phyloP scores from a whole-genome alignment of 805 yeast genomes.

The Saccharomycopsis vini region DNA sequence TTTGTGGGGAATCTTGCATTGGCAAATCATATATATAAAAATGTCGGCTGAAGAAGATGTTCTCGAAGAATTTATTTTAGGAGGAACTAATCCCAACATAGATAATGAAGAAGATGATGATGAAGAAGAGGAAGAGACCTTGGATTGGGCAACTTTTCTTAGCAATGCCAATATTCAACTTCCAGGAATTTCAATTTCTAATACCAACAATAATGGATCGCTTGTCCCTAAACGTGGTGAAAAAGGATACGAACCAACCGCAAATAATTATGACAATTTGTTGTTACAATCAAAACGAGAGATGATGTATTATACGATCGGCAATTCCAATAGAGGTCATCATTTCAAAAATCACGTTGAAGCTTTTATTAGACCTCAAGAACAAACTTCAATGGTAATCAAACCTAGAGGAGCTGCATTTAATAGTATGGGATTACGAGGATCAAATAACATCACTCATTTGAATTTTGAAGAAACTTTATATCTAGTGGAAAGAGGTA shows the following conservation, averaged over 20 bases:
- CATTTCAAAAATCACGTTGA: slow-evolving; percentile 33
- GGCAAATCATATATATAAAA: neutral
- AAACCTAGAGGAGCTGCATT: slow-evolving; percentile 52
- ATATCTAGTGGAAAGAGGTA: slow-evolving; percentile 64
- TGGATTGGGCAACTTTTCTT: slow-evolving; percentile 14
- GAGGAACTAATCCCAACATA: too few species aligned
- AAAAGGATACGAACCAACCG: slow-evolving; percentile 18
- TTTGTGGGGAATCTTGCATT: neutral
- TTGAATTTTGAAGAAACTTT: slow-evolving; percentile 53
- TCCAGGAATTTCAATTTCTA: neutral
- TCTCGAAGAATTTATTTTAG: too few species aligned
- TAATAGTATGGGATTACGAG: slow-evolving; percentile 46
- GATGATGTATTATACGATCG: slow-evolving; percentile 15
- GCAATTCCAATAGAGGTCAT: slow-evolving; percentile 11
- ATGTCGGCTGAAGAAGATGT: neutral
- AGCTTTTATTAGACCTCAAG: slow-evolving; percentile 28
- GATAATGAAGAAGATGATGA: slow-evolving; percentile 11
- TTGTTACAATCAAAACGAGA: slow-evolving; percentile 12
- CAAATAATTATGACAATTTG: slow-evolving; percentile 11
- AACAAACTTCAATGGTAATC: slow-evolving; percentile 25
- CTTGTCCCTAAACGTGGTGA: slow-evolving; percentile 18
- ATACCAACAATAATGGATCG: too few species aligned
- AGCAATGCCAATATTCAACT: slow-evolving; percentile 1
- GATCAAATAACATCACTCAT: slow-evolving; percentile 31
- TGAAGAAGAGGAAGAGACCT: slow-evolving; percentile 7